Conservation (phyloP, 371 early-diverging fungal species). For the Basidiobolus meristosporus region DNA sequence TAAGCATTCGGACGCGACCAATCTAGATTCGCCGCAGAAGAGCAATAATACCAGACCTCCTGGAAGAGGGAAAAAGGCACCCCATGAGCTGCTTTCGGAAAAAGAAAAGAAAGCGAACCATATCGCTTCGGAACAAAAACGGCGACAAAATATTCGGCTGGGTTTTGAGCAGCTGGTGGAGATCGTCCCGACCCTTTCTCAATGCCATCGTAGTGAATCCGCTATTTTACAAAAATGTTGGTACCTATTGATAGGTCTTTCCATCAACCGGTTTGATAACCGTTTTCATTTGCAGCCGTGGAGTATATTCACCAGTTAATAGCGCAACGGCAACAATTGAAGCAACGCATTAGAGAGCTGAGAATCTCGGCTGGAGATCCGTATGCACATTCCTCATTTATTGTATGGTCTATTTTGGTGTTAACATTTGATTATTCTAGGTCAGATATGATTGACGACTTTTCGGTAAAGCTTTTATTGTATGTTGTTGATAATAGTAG, state of each 20-base stretch:
- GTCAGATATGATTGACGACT: too few species aligned
- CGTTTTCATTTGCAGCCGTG: too few species aligned
- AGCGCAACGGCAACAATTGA: not conserved
- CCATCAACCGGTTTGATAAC: too few species aligned
- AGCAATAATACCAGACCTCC: too few species aligned
- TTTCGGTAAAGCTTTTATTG: too few species aligned
- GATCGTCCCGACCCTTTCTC: conserved; percentile 33
- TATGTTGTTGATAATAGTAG: too few species aligned
- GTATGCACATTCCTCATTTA: too few species aligned
- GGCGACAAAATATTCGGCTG: conserved; percentile 64
- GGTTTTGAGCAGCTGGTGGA: conserved; percentile 70
- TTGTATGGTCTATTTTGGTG: too few species aligned
- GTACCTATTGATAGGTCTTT: too few species aligned
- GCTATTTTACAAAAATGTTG: conserved; percentile 1
- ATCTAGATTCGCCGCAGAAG: too few species aligned
- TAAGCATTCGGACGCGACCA: too few species aligned
- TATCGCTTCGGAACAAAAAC: conserved; percentile 82
- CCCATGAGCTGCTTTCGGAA: conserved; percentile 55
- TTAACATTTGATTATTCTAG: too few species aligned
- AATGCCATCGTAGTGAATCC: not conserved
- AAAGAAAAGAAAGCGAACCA: conserved; percentile 88
- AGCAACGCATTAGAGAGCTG: not conserved
- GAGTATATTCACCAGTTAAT: not conserved
- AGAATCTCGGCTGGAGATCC: not conserved
- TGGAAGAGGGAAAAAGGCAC: not conserved